Evolutionary conservation across 306 rosid genomes (phyloP), one percentile per base, ranked within the genome.

Genomic region (Prunus mira): DNA sequence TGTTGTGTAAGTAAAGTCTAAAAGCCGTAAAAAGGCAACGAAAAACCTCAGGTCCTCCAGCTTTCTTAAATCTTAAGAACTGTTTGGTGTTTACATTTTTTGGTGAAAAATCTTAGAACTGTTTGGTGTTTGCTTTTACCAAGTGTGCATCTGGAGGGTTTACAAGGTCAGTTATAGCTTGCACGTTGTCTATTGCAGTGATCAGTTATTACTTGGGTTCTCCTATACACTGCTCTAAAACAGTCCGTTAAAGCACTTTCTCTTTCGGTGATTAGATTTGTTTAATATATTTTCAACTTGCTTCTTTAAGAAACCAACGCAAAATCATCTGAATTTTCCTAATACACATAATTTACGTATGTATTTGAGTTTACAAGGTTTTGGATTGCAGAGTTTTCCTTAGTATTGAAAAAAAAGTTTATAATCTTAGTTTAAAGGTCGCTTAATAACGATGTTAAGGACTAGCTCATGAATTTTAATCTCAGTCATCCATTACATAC

Each of bases 161-260:
- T 15, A 32, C 45, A 60, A 34, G 41, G 41, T 34, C 24, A 45
- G 55, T 11, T 67, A 19, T 34, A 34, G 41, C 41, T 34, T 34
- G 41, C 5, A 0, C 17, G 19, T 27, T 12, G 27, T 46, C 47
- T 32, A 18, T 47, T 45, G 58, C 51, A 18, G 67, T 65, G 50
- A 32, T 32, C 60, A 74, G 45, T 75, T 49, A 60, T 54, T 38
- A 17, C 56, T 72, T 71, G 27, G 77, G 73, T 65, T 72, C 82
- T 72, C 69, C 54, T 17, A 9, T 22, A 28, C 61, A 54, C 65
- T 79, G 60, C 45, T 79, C 20, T 50, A 15, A 64, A 52, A 72
- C 82, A 72, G 78, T 72, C 7, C 45, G 45, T 25, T 30, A 78
- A 38, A 45, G 54, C 24, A 18, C n/a, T 55, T 62, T 80, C 50